Conservation (phyloP, 441 rosid genomes). For the Capsella rubella region DNA sequence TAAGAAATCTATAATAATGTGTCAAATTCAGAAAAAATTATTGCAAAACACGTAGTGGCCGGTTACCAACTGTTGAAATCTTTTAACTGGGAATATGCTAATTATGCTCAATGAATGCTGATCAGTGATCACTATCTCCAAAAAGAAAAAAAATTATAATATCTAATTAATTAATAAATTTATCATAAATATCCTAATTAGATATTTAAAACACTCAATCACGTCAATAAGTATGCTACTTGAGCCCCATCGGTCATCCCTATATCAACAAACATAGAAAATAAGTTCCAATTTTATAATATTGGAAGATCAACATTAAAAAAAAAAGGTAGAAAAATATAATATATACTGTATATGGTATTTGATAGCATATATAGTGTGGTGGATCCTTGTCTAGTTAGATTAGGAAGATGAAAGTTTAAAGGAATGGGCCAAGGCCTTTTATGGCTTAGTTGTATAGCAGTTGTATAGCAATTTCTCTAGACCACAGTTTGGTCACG, state of each 20-base stretch:
- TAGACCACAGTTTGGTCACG: too few relatives aligned
- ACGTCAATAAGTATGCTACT: conserved; percentile 18
- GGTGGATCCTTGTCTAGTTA: neutral
- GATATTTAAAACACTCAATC: conserved; percentile 3
- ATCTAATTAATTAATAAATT: neutral
- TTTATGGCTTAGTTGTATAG: too few relatives aligned
- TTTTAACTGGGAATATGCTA: conserved; percentile 32
- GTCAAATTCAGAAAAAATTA: neutral
- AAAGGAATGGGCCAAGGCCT: too few relatives aligned
- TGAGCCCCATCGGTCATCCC: neutral
- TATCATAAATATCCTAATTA: conserved; percentile 17
- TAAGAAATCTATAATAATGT: neutral
- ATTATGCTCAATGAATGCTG: conserved; percentile 32
- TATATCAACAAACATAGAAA: neutral
- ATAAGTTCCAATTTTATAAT: neutral
- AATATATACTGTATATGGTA: neutral
- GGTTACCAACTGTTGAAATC: conserved; percentile 6
- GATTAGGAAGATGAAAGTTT: too few relatives aligned
- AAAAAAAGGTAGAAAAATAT: neutral
- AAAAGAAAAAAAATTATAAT: neutral
- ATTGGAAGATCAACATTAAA: neutral
- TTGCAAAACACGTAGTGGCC: neutral
- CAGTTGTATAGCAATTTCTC: too few relatives aligned
- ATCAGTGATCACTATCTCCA: conserved; percentile 7
- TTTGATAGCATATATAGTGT: neutral